Evolutionary conservation across 78 protist genomes (phyloP), one percentile per base, ranked within the genome.

Genomic region (Dictyostelium capitatum): DNA sequence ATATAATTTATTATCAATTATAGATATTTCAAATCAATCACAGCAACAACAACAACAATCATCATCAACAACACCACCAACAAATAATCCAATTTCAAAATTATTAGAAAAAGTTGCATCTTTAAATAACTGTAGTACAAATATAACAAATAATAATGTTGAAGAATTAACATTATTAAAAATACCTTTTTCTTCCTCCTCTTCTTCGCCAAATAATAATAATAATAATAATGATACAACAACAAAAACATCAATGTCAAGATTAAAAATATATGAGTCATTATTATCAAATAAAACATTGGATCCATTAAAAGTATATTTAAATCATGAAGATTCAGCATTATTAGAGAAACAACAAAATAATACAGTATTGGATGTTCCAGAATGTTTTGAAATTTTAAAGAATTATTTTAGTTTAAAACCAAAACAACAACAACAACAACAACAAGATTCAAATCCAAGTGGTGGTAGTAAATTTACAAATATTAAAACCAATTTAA

Each of bases 241-340:
- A 30, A 70, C 12, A 8, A 11, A 0, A 14, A 50, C 19, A 19
- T 28, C 82, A 25, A 20, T 87, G 17, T 87, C 93, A 28, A 56
- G 93, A 53, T 17, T 87, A 11, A 77, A 64, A 25, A 23, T 87
- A 12, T 87, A 78, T 65, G 79, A 87, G 37, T 64, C 80, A 25
- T 75, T 85, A 14, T 47, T 85, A 37, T 43, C 92, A 25, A 85
- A 85, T 48, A 30, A 62, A 30, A 85, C 92, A 47, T 80, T 87
- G 17, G 15, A 79, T 0, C 93, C 93, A 48, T 64, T 87, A 50
- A 28, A 48, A 50, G 28, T 12, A 8, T 87, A 30, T 50, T 17
- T 62, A 12, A n/a, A 47, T 11, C 53, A 59, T 64, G 84, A 87
- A 20, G 93, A 87, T 17, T 25, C 47, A 47, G 10, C 59, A 20